These are phyloP conservation scores for Lactuca saligna DNA, from an alignment of 129 eudicot genomes.

Conservation along the genomic window DNA sequence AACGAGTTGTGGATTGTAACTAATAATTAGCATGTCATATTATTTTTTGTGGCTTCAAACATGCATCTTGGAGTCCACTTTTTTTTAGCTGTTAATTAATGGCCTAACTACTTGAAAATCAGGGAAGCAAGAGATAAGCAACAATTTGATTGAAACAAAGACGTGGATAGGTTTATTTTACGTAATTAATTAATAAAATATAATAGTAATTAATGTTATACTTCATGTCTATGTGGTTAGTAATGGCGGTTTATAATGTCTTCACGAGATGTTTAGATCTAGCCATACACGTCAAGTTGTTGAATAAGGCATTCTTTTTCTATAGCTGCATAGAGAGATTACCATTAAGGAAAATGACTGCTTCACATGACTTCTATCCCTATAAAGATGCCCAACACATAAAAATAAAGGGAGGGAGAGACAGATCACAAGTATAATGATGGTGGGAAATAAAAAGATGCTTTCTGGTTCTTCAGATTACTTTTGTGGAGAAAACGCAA, in stretches of 20 bases:
- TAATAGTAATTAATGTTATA: background rate
- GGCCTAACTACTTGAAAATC: background rate
- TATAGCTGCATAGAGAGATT: constrained; percentile 35
- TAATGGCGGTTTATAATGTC: constrained; percentile 21
- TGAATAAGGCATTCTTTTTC: constrained; percentile 23
- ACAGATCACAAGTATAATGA: constrained; percentile 19
- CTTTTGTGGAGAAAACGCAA: constrained; percentile 4
- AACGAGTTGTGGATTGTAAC: background rate
- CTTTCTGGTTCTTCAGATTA: background rate
- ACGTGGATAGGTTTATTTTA: background rate
- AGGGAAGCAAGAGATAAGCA: background rate
- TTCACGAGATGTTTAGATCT: constrained; percentile 36
- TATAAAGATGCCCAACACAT: background rate
- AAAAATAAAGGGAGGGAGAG: background rate
- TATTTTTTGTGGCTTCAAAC: constrained; percentile 9
- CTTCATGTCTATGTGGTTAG: constrained; percentile 18
- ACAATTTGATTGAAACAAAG: background rate
- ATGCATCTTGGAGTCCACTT: background rate
- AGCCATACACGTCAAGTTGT: constrained; percentile 36
- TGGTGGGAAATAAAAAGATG: constrained; percentile 14
- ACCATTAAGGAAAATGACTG: constrained; percentile 27
- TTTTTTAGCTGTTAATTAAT: background rate
- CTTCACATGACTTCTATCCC: constrained; percentile 38
- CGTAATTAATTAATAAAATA: background rate
- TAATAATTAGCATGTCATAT: background rate